Evolutionary conservation across 202 grass and related monocot species (phyloP), one percentile per base, ranked within the genome.

Genomic region (Panicum hallii): DNA sequence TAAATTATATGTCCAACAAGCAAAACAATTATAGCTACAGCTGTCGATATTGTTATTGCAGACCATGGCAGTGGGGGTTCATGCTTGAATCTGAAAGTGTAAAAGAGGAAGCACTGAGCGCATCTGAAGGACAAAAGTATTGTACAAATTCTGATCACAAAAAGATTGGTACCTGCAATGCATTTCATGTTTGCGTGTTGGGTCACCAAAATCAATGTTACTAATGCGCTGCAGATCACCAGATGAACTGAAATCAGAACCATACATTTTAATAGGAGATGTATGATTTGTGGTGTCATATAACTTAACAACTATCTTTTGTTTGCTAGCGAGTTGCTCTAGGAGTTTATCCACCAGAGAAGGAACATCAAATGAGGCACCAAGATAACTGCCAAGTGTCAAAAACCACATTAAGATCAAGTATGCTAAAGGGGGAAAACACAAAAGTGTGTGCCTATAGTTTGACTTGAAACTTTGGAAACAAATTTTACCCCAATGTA

Each of bases 351-450:
- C 90, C 76, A 95, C 88, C 81, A 95, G 82, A 77, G 93, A 95
- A 17, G 93, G 88, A 78, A 95, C 90, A 83, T 95, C 93, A 95
- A 95, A 95, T 63, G 93, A 95, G 74, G 93, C 78, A 68, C 93
- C 93, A 56, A 95, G 84, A 80, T 95, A 95, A 82, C 93, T 93
- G 80, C 67, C 75, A 67, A 74, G 30, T 85, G 67, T 68, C 67
- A 67, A 74, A 43, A 80, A 63, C 15, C 85, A 83, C 77, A 87
- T 34, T 38, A 50, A 40, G 41, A 40, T 87, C 42, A 84, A 42
- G 63, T 76, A 52, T 67, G n/a, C 41, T 41, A 56, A 68, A 75
- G 38, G 65, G 41, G 68, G 6, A 67, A 68, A 74, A 9, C 11
- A 84, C 52, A 57, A 72, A 70, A 80, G 70, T 6, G 43, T 26